Base-by-base conservation (phyloP, 371 early-diverging fungal genomes). In the Actinomortierella ambigua region DNA sequence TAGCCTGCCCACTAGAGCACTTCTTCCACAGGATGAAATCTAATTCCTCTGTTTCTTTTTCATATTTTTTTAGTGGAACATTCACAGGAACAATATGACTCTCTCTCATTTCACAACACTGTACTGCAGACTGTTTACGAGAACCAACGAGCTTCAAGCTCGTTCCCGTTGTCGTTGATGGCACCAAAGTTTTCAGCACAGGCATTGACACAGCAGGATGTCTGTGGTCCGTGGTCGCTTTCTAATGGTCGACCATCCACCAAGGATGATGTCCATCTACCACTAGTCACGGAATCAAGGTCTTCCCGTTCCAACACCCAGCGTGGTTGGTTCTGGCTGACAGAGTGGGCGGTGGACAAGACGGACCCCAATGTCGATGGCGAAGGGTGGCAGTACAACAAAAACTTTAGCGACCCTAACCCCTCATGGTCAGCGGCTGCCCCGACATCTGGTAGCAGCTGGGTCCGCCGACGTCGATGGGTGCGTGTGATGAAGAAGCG, bases 381-480 rank as follows among this genome's bases (percentile, higher is more conserved):
- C 9, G 84, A 87, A 5, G 90, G 90, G 0, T 90, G 90, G 89
- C 88, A 88, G 56, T 93, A 93, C 55, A 85, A 86, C 3, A 73
- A 77, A 46, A 82, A 82, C 1, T 84, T 89, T 62, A 78, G 77
- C 8, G 84, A 84, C 5, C 57, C 68, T 7, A 89, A 84, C 22
- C 68, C 73, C 14, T 54, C 57, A 23, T 91, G 91, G 90, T 67
- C 77, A 0, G 78, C 82, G 14, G 69, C 79, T 14, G 80, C 82
- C 2, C 88, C 87, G 0, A 70, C 77, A 6, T 76, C 83, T 49
- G 83, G 86, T n/a, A 71, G 76, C 55, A 79, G 79, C 42, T 88
- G 86, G 84, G 93, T 93, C 17, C 75, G 92, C 23, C 82, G 94
- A 1, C 77, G 93, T 52, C 76, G 88, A 57, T 94, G 92, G 92